These are phyloP conservation scores for Kazachstania taianensis DNA, from an alignment of 805 yeast genomes.

Conservation along the genomic window DNA sequence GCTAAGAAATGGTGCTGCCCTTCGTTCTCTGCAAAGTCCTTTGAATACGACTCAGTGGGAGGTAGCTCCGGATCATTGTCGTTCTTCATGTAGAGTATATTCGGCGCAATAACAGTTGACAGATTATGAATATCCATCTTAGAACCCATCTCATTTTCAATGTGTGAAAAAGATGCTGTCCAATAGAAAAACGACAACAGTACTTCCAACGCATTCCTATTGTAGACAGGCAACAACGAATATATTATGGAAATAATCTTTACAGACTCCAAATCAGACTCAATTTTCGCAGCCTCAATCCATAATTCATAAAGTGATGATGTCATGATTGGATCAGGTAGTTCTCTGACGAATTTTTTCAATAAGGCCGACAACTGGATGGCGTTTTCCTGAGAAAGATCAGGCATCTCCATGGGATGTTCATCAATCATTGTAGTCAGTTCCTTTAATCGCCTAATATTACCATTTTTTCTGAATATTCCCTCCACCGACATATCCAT, in stretches of 20 bases:
- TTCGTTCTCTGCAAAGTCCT: conserved; percentile 33
- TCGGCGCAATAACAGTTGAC: conserved; percentile 93
- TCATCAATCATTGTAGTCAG: conserved; percentile 64
- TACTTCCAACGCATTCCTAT: conserved; percentile 82
- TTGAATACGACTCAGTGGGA: conserved; percentile 25
- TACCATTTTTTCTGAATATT: conserved; percentile 91
- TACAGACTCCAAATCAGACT: conserved; percentile 40
- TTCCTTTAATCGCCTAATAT: conserved; percentile 69
- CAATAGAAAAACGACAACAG: conserved; percentile 77
- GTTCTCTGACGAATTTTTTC: conserved; percentile 82
- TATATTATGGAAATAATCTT: conserved; percentile 50
- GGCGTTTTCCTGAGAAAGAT: conserved; percentile 64
- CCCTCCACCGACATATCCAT: conserved; percentile 96
- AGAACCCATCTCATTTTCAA: conserved; percentile 83
- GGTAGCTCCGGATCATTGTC: conserved; percentile 12
- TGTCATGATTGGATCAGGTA: conserved; percentile 86
- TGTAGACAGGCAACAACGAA: conserved; percentile 68
- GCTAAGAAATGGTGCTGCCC: conserved; percentile 78
- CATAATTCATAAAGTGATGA: conserved; percentile 66
- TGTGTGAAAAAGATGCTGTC: conserved; percentile 91
- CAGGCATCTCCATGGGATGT: conserved; percentile 61
- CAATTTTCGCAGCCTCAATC: conserved; percentile 54
- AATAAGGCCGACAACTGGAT: conserved; percentile 88
- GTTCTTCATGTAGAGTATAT: conserved; percentile 50
- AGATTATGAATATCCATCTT: conserved; percentile 94